phyloP scores from a whole-genome alignment of 352 stramenopile genomes.

The Phytophthora niederhauseri region DNA sequence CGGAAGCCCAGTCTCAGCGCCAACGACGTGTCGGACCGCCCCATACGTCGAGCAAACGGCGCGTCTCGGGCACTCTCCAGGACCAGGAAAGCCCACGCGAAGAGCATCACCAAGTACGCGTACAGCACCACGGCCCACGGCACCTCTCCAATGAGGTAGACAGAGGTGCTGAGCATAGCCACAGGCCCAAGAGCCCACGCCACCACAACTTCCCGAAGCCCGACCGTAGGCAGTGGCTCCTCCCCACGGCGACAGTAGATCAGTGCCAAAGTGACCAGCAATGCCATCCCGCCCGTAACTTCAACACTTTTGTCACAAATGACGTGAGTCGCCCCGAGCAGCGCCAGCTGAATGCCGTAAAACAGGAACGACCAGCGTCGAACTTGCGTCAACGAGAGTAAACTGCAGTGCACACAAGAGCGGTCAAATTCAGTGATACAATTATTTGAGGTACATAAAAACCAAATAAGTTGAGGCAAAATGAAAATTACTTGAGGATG shows the following conservation, averaged over 20 bases:
- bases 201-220: constrained; percentile 59
- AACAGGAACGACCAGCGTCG: constrained; percentile 71
- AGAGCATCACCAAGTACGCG: constrained; percentile 65
- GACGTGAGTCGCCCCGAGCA: constrained; percentile 47
- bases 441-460: constrained; percentile 5
- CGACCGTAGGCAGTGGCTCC: constrained; percentile 44
- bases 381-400: constrained; percentile 77
- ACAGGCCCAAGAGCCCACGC: constrained; percentile 56
- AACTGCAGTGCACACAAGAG: constrained; percentile 29
- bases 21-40: constrained; percentile 50
- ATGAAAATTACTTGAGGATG: constrained; percentile 62
- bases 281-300: constrained; percentile 31
- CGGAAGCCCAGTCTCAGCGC: constrained; percentile 64
- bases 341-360: constrained; percentile 49
- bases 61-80: constrained; percentile 76
- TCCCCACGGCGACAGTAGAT: constrained; percentile 59
- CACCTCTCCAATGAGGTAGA: constrained; percentile 55
- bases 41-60: constrained; percentile 70
- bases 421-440: background rate
- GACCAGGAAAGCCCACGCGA: constrained; percentile 63
- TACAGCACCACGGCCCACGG: constrained; percentile 57
- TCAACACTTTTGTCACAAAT: constrained; percentile 42
- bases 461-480: background rate
- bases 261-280: constrained; percentile 50
- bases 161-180: constrained; percentile 54